phyloP scores from a whole-genome alignment of 495 filamentous ascomycete genomes.

The Aspergillus biplanus region DNA sequence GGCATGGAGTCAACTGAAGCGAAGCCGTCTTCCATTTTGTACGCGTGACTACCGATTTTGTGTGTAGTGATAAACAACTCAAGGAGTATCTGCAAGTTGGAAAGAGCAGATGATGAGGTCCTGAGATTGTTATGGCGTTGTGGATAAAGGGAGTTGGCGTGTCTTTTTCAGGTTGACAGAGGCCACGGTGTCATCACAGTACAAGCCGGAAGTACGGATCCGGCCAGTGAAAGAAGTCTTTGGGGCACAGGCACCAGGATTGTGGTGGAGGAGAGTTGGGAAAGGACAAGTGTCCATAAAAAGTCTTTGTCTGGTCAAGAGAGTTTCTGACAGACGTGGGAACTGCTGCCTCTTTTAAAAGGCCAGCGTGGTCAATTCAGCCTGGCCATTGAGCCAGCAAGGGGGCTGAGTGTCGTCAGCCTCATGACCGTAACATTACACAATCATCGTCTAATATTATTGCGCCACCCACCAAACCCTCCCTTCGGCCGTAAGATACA shows the following conservation, averaged over 20 bases:
- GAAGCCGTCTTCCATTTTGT: conserved; percentile 43
- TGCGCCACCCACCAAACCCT: background rate
- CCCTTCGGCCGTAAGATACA: background rate
- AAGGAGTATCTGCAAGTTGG: conserved; percentile 12
- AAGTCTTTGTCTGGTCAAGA: conserved; percentile 14
- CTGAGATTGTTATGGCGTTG: conserved; percentile 8
- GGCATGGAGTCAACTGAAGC: conserved; percentile 41
- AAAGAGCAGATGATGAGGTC: conserved; percentile 2
- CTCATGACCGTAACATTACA: conserved; percentile 26
- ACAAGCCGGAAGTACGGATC: conserved; percentile 31
- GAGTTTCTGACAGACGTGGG: conserved; percentile 27
- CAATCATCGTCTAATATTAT: background rate
- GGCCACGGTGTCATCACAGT: conserved; percentile 48
- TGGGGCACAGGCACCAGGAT: conserved; percentile 19
- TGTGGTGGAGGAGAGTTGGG: conserved; percentile 10
- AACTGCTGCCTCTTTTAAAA: conserved; percentile 43
- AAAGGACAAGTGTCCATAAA: conserved; percentile 44
- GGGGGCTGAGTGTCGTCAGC: conserved; percentile 32
- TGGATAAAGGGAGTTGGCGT: background rate
- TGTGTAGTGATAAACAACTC: conserved; percentile 14
- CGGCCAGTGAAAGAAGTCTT: conserved; percentile 18
- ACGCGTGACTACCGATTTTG: conserved; percentile 14
- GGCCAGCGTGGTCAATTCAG: conserved; percentile 51
- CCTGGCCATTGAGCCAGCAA: conserved; percentile 20
- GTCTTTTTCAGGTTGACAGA: conserved; percentile 24